Evolutionary conservation across 495 filamentous ascomycete genomes (phyloP).

Genomic region (Penicillium mononematosum): DNA sequence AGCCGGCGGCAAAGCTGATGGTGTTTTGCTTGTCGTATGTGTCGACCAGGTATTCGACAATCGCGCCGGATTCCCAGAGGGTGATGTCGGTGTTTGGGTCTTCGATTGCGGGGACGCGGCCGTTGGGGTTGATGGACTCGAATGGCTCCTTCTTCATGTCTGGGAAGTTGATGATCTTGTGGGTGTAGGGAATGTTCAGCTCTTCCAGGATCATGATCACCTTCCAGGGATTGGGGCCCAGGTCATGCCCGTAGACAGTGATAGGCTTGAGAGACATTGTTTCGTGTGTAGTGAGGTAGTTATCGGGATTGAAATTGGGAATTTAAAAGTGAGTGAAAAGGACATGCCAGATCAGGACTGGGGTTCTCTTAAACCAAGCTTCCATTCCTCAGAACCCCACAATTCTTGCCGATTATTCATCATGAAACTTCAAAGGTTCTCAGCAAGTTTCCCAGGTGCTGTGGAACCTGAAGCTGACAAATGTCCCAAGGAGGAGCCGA

Average conservation of each 20-base stretch:
- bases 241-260: constrained; percentile 38
- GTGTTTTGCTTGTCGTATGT: constrained; percentile 65
- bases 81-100: constrained; percentile 66
- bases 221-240: constrained; percentile 65
- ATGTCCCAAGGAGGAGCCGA: neutral
- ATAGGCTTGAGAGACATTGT: constrained; percentile 48
- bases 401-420: neutral
- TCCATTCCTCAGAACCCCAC: neutral
- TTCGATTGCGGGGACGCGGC: constrained; percentile 60
- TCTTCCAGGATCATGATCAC: constrained; percentile 62
- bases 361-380: neutral
- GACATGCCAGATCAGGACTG: neutral
- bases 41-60: constrained; percentile 68
- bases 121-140: constrained; percentile 67
- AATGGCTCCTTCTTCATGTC: constrained; percentile 60
- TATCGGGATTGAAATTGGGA: neutral
- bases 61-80: constrained; percentile 73
- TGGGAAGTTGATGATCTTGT: constrained; percentile 38
- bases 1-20: constrained; percentile 52
- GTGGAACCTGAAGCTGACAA: neutral
- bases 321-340: neutral
- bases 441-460: neutral
- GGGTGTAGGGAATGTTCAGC: constrained; percentile 57
- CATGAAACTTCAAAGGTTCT: neutral
- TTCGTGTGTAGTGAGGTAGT: constrained; percentile 1